Conservation (phyloP, 2,329 filamentous ascomycete genomes). For the Huntiella abstrusa region DNA sequence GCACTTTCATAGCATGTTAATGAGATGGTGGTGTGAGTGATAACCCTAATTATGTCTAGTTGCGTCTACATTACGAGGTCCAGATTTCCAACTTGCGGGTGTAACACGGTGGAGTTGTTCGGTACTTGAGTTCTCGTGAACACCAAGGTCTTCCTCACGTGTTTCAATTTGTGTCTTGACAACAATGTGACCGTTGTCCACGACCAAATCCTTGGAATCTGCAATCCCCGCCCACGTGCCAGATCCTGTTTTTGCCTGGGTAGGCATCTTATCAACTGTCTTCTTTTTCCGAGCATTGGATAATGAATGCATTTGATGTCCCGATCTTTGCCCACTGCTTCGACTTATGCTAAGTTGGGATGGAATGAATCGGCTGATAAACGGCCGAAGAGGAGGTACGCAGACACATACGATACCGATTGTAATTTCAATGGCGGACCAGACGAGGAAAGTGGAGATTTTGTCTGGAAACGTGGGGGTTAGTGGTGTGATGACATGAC, state of each 20-base stretch:
- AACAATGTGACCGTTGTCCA: slow-evolving; percentile 4
- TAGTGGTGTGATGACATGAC: not conserved
- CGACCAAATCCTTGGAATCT: not conserved
- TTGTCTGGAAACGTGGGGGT: slow-evolving; percentile 13
- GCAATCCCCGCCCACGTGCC: not conserved
- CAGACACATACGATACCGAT: slow-evolving; percentile 20
- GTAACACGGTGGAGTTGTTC: slow-evolving; percentile 1
- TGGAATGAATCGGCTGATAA: slow-evolving; percentile 10
- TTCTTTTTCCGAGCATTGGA: not conserved
- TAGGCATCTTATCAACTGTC: not conserved
- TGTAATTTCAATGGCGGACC: slow-evolving; percentile 18
- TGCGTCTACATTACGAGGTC: no score
- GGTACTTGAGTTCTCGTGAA: slow-evolving; percentile 1
- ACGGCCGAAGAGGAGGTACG: slow-evolving; percentile 17
- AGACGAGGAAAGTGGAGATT: slow-evolving; percentile 16
- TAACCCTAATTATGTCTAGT: no score
- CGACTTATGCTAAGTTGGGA: not conserved
- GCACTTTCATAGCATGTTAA: no score
- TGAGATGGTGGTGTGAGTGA: no score
- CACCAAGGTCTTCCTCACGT: slow-evolving; percentile 2
- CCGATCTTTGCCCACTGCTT: not conserved
- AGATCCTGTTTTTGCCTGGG: not conserved
- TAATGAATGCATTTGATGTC: no score
- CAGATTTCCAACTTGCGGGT: no score
- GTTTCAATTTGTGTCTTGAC: slow-evolving; percentile 7